Percentiles rank a stretch among this genome's conserved stretches.
These are phyloP conservation scores for Metschnikowia drakensbergensis DNA, from an alignment of 805 yeast genomes.

Conservation along the genomic window DNA sequence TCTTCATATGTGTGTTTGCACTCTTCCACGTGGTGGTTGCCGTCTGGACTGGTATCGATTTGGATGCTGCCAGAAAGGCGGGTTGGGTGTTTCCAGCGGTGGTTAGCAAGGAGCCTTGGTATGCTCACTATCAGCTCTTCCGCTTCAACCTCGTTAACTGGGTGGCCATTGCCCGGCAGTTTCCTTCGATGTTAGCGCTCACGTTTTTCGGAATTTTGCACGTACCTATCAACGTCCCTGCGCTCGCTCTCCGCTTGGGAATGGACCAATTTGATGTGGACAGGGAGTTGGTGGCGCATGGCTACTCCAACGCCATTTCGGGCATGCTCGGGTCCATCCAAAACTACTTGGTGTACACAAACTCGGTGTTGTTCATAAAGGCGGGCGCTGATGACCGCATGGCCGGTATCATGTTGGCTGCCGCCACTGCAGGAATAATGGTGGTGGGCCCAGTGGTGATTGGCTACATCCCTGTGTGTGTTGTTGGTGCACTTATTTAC, in stretches of 20 bases:
- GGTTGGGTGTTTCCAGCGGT: conserved; percentile 87
- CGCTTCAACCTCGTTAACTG: conserved; percentile 71
- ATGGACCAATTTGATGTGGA: conserved; percentile 88
- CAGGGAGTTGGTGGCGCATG: conserved; percentile 91
- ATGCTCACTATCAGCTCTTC: conserved; percentile 71
- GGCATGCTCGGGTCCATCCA: conserved; percentile 87
- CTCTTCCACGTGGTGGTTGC: conserved; percentile 67
- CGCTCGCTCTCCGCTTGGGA: conserved; percentile 84
- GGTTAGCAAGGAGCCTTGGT: conserved; percentile 78
- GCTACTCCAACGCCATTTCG: conserved; percentile 80
- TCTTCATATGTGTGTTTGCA: conserved; percentile 67
- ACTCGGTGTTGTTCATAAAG: conserved; percentile 83
- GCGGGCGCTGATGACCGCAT: conserved; percentile 91
- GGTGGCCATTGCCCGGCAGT: conserved; percentile 58
- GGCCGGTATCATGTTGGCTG: conserved; percentile 86
- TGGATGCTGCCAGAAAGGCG: conserved; percentile 55
- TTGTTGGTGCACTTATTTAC: conserved; percentile 90
- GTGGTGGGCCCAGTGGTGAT: conserved; percentile 87
- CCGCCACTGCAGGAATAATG: conserved; percentile 79
- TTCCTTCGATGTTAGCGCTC: conserved; percentile 93
- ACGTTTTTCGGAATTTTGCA: conserved; percentile 95
- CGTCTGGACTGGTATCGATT: conserved; percentile 59
- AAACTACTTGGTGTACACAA: conserved; percentile 92
- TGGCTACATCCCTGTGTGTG: conserved; percentile 92
- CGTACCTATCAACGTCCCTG: conserved; percentile 97